These are phyloP conservation scores for Alternaria solani DNA, from an alignment of 2,329 filamentous ascomycete species.

Conservation along the genomic window DNA sequence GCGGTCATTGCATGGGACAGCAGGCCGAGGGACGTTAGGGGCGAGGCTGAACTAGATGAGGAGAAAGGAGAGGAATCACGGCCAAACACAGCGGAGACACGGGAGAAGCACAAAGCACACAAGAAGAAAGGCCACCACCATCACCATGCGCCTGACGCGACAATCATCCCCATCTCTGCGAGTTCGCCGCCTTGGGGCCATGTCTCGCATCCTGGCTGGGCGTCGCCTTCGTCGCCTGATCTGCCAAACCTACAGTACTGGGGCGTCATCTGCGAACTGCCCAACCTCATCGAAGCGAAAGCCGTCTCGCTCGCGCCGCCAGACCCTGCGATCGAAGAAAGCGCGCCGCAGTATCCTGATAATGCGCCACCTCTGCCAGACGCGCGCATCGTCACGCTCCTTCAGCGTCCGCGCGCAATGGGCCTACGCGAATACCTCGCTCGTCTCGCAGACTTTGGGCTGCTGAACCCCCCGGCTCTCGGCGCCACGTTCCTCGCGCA, in stretches of 20 bases:
- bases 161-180: constrained; percentile 52
- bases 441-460: constrained; percentile 72
- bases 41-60: constrained; percentile 47
- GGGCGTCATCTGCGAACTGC: constrained; percentile 82
- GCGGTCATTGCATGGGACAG: constrained; percentile 82
- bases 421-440: constrained; percentile 80
- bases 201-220: constrained; percentile 90
- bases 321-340: constrained; percentile 54
- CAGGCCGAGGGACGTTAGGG: constrained; percentile 68
- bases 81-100: constrained; percentile 33
- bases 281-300: constrained; percentile 89
- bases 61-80: constrained; percentile 24
- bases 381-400: constrained; percentile 71
- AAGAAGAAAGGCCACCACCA: constrained; percentile 37
- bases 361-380: constrained; percentile 61
- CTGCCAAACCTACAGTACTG: constrained; percentile 83
- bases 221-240: constrained; percentile 77
- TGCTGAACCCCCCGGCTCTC: constrained; percentile 64
- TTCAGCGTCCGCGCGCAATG: constrained; percentile 76
- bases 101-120: constrained; percentile 42
- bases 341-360: constrained; percentile 29
- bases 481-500: constrained; percentile 70
- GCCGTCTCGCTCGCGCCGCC: constrained; percentile 83
- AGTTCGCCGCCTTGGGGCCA: constrained; percentile 74
- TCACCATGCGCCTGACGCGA: constrained; percentile 36